phyloP scores from a whole-genome alignment of 1,284 basidiomycete genomes.

The Apiotrichum gracile region DNA sequence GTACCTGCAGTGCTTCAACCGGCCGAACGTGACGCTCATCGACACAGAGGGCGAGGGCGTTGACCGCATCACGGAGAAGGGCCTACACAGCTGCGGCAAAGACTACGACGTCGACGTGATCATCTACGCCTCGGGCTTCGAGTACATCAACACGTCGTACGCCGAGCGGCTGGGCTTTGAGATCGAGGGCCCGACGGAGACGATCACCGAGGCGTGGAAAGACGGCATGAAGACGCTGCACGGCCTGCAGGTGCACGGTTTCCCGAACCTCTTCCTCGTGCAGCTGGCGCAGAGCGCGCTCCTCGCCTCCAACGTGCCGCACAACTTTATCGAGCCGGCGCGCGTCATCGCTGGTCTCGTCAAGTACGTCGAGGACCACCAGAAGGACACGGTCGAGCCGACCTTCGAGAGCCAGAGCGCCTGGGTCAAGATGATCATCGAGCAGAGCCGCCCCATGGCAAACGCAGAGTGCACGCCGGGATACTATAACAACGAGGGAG shows the following conservation, averaged over 20 bases:
- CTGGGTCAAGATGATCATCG: constrained; percentile 10
- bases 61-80: constrained; percentile 7
- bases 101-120: constrained; percentile 13
- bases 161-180: constrained; percentile 6
- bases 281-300: constrained; percentile 3
- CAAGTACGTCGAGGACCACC: constrained; percentile 5
- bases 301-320: constrained; percentile 9
- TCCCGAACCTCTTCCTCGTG: constrained; percentile 17
- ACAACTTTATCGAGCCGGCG: constrained; percentile 8
- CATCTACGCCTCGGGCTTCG: constrained; percentile 14
- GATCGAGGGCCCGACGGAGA: constrained; percentile 7
- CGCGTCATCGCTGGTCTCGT: constrained; percentile 5
- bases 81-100: constrained; percentile 8
- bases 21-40: constrained; percentile 8
- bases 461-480: constrained; percentile 8
- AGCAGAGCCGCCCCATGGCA: not conserved
- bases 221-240: constrained; percentile 10
- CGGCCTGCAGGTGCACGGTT: constrained; percentile 9
- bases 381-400: not conserved
- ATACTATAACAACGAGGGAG: constrained; percentile 11
- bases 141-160: constrained; percentile 7
- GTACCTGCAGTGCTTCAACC: constrained; percentile 13
- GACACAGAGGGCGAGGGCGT: constrained; percentile 15
- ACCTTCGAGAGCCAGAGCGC: not conserved
- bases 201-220: constrained; percentile 10